Percentiles rank a stretch among this genome's conserved stretches.
phyloP scores from a whole-genome alignment of 768 basidiomycete genomes.

The Kwoniella sp. region DNA sequence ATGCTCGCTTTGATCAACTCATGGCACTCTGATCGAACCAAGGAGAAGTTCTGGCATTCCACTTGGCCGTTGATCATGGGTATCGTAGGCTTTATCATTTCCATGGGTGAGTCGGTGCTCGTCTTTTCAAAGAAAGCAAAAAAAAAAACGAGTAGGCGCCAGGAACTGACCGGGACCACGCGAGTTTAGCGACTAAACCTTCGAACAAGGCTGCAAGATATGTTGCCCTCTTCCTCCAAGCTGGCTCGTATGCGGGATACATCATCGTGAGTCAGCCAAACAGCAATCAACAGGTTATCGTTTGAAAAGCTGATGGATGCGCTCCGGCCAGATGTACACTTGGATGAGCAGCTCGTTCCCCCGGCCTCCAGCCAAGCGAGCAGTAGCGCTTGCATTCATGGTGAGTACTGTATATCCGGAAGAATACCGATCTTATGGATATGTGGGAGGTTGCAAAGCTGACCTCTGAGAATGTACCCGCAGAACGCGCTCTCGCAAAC shows the following conservation, averaged over 20 bases:
- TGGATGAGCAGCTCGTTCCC: constrained; percentile 66
- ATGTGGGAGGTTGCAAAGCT: too few species aligned
- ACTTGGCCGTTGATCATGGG: constrained; percentile 58
- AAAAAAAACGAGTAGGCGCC: too few species aligned
- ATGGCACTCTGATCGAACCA: constrained; percentile 66
- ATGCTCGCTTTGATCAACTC: constrained; percentile 60
- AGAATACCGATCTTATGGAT: too few species aligned
- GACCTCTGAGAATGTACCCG: not conserved
- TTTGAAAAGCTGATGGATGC: too few species aligned
- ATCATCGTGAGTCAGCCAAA: constrained; percentile 7
- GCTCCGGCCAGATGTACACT: constrained; percentile 58
- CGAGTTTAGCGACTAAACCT: constrained; percentile 17
- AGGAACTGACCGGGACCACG: not conserved
- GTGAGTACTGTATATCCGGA: too few species aligned
- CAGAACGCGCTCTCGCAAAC: constrained; percentile 37
- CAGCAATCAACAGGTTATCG: not conserved
- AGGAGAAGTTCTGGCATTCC: constrained; percentile 71
- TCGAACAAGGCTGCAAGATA: constrained; percentile 37
- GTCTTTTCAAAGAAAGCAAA: not conserved
- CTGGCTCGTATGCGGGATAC: constrained; percentile 61
- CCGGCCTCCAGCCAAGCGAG: constrained; percentile 77
- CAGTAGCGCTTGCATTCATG: constrained; percentile 59
- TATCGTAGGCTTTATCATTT: constrained; percentile 60
- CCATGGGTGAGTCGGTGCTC: constrained; percentile 45
- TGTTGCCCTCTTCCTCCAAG: constrained; percentile 56